These are phyloP conservation scores for Dryas alaskensis DNA, from an alignment of 306 rosid genomes.

Conservation along the genomic window DNA sequence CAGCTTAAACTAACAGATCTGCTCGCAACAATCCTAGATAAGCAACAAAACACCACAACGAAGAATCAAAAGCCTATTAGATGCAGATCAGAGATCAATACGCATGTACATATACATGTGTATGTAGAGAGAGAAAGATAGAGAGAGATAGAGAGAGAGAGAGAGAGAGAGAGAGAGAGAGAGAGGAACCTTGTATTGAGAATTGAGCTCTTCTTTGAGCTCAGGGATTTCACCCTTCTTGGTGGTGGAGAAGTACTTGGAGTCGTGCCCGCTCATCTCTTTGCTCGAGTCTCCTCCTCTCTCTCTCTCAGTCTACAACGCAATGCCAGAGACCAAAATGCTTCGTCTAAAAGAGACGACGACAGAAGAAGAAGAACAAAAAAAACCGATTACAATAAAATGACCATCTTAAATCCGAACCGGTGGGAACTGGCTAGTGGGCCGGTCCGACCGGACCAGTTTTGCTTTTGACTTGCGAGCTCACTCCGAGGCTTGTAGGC, in stretches of 20 bases:
- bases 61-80: conserved; percentile 12
- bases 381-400: not conserved
- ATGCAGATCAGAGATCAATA: conserved; percentile 33
- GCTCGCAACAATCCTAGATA: not conserved
- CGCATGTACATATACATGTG: not conserved
- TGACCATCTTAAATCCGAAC: conserved; percentile 1
- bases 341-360: not conserved
- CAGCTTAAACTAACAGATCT: conserved; percentile 37
- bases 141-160: not conserved
- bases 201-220: conserved; percentile 99
- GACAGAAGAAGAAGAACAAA: conserved; percentile 4
- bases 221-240: conserved; percentile 99
- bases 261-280: conserved; percentile 93
- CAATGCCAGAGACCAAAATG: not conserved
- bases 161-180: conserved; percentile 10
- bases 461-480: not conserved
- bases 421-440: conserved; percentile 12
- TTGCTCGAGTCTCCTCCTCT: conserved; percentile 16
- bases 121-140: not conserved
- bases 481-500: too few species aligned
- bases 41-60: not conserved
- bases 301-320: not conserved
- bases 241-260: conserved; percentile 98
- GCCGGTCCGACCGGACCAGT: not conserved
- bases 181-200: conserved; percentile 87